These are phyloP conservation scores for Cutaneotrichosporon daszewskae DNA, from an alignment of 1,284 basidiomycete genomes.

Conservation along the genomic window DNA sequence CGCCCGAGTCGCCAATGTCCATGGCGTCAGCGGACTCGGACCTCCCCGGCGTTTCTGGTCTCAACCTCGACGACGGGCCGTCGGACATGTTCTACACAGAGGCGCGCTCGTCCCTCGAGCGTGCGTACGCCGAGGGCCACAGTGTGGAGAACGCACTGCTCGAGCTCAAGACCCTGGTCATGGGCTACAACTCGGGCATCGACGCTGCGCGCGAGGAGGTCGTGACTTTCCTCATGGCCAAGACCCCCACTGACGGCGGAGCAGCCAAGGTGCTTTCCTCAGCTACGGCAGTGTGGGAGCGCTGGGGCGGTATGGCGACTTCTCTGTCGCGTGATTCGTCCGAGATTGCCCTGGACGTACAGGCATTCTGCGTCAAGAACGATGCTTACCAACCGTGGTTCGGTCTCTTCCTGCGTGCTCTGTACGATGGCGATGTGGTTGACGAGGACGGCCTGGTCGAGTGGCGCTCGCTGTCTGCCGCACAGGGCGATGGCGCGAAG, in stretches of 20 bases:
- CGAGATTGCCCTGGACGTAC: slow-evolving; percentile 34
- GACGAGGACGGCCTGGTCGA: slow-evolving; percentile 43
- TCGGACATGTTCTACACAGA: slow-evolving; percentile 37
- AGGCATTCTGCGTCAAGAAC: slow-evolving; percentile 18
- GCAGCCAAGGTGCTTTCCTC: slow-evolving; percentile 25
- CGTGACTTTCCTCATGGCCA: slow-evolving; percentile 39
- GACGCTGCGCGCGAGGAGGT: slow-evolving; percentile 44
- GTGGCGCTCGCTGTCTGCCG: slow-evolving; percentile 41
- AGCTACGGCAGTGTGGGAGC: slow-evolving; percentile 29
- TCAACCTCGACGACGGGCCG: slow-evolving; percentile 29
- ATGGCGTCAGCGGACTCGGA: slow-evolving; percentile 18
- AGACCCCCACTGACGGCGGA: slow-evolving; percentile 23
- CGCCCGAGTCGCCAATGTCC: slow-evolving; percentile 25
- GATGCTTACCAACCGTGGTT: slow-evolving; percentile 30
- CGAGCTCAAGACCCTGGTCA: slow-evolving; percentile 44
- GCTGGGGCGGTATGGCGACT: slow-evolving; percentile 38
- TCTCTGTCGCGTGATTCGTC: slow-evolving; percentile 29
- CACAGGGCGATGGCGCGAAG: slow-evolving; percentile 38
- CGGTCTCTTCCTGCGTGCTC: slow-evolving; percentile 40
- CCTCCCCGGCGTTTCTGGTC: slow-evolving; percentile 13
- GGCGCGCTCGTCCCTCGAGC: slow-evolving; percentile 37
- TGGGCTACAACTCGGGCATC: slow-evolving; percentile 46
- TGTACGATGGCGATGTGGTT: slow-evolving; percentile 47
- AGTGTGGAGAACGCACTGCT: slow-evolving; percentile 41
- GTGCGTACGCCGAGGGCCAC: slow-evolving; percentile 46